Percentiles rank a stretch among this genome's conserved stretches.
These are phyloP conservation scores for Coccomyxa sp. DNA, from an alignment of 139 green algal genomes.

Conservation along the genomic window DNA sequence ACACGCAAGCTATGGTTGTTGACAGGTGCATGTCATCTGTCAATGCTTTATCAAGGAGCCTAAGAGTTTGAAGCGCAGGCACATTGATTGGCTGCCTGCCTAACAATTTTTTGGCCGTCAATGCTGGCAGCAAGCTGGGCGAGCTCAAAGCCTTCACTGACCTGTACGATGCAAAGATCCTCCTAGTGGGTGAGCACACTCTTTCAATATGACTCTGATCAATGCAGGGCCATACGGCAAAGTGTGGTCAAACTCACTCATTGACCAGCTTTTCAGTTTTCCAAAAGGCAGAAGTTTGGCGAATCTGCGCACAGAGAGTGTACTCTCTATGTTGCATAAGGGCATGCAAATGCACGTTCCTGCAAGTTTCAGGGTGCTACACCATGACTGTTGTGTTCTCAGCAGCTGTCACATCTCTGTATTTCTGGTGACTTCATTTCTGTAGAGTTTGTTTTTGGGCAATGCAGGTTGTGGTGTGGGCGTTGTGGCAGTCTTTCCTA, in stretches of 20 bases:
- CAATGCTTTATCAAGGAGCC: not conserved
- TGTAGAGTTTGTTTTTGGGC: not conserved
- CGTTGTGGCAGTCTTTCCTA: not conserved
- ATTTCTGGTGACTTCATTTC: not conserved
- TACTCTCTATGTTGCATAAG: no score
- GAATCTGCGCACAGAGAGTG: not conserved
- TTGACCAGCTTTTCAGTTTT: not conserved
- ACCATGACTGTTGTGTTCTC: no score
- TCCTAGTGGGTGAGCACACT: not conserved
- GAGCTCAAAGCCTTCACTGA: conserved; percentile 46
- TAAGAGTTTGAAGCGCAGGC: conserved; percentile 21
- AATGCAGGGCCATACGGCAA: not conserved
- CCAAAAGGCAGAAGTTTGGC: not conserved
- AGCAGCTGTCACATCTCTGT: not conserved
- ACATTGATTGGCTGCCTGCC: conserved; percentile 62
- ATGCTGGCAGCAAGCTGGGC: conserved; percentile 39
- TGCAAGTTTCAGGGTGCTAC: no score
- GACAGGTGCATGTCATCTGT: no score
- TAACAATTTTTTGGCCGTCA: conserved; percentile 64
- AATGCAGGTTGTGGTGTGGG: not conserved
- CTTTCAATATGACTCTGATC: not conserved
- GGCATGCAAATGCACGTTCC: no score
- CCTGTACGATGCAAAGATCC: conserved; percentile 29
- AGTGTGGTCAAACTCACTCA: not conserved
- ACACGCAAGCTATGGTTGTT: no score